Evolutionary conservation across 306 rosid genomes (phyloP).

Genomic region (Luffa acutangula): DNA sequence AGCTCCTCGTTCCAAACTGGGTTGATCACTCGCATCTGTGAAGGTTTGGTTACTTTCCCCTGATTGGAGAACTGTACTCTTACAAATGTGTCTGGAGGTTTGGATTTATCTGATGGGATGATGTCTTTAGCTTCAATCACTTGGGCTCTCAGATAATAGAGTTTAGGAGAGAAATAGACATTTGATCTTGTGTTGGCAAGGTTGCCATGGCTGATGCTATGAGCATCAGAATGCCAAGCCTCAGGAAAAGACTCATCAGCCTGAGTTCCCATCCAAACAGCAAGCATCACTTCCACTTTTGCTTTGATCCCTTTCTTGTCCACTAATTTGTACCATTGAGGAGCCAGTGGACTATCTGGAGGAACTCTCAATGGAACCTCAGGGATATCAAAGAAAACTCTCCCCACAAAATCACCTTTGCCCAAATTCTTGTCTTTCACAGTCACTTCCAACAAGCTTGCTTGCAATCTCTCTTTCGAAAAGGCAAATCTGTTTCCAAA

Average conservation of each 20-base stretch:
- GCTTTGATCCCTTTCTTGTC: slow-evolving; percentile 50
- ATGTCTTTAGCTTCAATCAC: slow-evolving; percentile 89
- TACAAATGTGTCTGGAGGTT: slow-evolving; percentile 34
- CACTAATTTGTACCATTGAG: slow-evolving; percentile 83
- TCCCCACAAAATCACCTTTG: slow-evolving; percentile 89
- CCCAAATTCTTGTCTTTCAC: slow-evolving; percentile 75
- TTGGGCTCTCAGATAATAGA: slow-evolving; percentile 64
- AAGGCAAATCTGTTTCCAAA: slow-evolving; percentile 90
- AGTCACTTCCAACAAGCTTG: slow-evolving; percentile 61
- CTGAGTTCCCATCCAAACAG: slow-evolving; percentile 96
- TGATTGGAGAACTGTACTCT: slow-evolving; percentile 56
- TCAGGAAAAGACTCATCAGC: slow-evolving; percentile 90
- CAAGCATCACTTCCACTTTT: slow-evolving; percentile 80
- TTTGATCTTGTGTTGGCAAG: slow-evolving; percentile 64
- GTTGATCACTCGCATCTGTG: slow-evolving; percentile 24
- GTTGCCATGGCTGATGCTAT: slow-evolving; percentile 51
- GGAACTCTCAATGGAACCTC: slow-evolving; percentile 70
- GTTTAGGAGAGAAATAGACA: slow-evolving; percentile 87
- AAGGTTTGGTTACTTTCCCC: slow-evolving; percentile 32
- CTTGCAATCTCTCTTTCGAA: slow-evolving; percentile 62
- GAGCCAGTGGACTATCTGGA: slow-evolving; percentile 95
- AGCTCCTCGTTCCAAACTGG: slow-evolving; percentile 84
- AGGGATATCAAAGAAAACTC: slow-evolving; percentile 37
- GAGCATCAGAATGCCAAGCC: slow-evolving; percentile 99
- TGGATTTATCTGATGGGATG: slow-evolving; percentile 44